Evolutionary conservation across 352 stramenopile genomes (phyloP).

Genomic region (Elongisporangium anandrum): DNA sequence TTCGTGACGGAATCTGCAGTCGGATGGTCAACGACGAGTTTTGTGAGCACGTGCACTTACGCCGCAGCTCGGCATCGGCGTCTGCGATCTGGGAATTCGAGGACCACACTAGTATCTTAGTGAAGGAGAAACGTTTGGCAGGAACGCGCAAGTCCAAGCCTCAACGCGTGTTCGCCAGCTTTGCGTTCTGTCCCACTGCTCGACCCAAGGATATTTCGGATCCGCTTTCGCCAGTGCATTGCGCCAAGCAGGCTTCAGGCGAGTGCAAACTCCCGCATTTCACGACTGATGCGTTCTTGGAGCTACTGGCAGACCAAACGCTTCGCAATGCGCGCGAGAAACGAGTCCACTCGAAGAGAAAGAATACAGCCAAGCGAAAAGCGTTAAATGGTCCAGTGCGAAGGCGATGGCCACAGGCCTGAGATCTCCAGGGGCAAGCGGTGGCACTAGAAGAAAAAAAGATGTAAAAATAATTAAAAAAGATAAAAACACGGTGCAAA

Average conservation of each 20-base stretch:
- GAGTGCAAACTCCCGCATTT: not conserved
- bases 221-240: not conserved
- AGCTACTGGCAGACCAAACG: not conserved
- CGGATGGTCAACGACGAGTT: constrained; percentile 16
- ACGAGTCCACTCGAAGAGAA: not conserved
- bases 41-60: constrained; percentile 46
- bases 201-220: not conserved
- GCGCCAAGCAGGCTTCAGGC: not conserved
- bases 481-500: not conserved
- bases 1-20: constrained; percentile 38
- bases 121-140: not conserved
- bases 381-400: not conserved
- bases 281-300: not conserved
- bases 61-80: not conserved
- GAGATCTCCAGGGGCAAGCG: too few relatives aligned
- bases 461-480: not conserved
- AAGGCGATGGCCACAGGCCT: not conserved
- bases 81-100: not conserved
- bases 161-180: not conserved
- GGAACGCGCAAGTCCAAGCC: not conserved
- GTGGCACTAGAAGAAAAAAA: not conserved
- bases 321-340: not conserved
- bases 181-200: not conserved
- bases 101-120: not conserved
- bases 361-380: not conserved